Evolutionary conservation across 768 basidiomycete genomes (phyloP).

Genomic region (Mrakia frigida): DNA sequence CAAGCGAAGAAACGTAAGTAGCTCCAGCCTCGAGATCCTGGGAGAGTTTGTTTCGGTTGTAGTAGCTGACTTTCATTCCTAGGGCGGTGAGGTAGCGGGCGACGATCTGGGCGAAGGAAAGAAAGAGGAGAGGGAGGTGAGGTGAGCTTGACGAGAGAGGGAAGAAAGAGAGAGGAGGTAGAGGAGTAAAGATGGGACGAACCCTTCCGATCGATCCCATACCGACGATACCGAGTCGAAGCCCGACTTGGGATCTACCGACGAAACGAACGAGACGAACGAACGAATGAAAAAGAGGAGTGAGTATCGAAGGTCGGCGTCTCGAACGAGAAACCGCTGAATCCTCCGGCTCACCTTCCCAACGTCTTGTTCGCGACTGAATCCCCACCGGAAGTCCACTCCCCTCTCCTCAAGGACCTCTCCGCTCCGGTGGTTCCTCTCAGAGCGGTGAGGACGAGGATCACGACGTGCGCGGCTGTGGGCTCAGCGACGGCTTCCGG

Average conservation of each 20-base stretch:
- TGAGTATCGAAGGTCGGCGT: no score
- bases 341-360: slow-evolving; percentile 4
- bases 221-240: slow-evolving; percentile 26
- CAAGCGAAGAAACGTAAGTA: slow-evolving; percentile 8
- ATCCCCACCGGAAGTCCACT: slow-evolving; percentile 19
- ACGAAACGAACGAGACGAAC: background rate
- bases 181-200: background rate
- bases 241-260: slow-evolving; percentile 23
- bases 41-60: slow-evolving; percentile 26
- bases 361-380: slow-evolving; percentile 21
- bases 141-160: no score
- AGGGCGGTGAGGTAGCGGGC: slow-evolving; percentile 19
- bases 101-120: slow-evolving; percentile 8
- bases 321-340: background rate
- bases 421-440: slow-evolving; percentile 27
- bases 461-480: slow-evolving; percentile 24
- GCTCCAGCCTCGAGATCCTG: slow-evolving; percentile 17
- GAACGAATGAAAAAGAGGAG: background rate
- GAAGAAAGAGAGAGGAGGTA: background rate
- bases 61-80: slow-evolving; percentile 30
- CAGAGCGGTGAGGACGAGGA: slow-evolving; percentile 24
- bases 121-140: background rate
- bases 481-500: slow-evolving; percentile 23
- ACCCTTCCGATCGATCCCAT: slow-evolving; percentile 28
- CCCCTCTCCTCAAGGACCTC: slow-evolving; percentile 24